phyloP scores from a whole-genome alignment of 768 basidiomycete genomes.

The Suillus discolor region DNA sequence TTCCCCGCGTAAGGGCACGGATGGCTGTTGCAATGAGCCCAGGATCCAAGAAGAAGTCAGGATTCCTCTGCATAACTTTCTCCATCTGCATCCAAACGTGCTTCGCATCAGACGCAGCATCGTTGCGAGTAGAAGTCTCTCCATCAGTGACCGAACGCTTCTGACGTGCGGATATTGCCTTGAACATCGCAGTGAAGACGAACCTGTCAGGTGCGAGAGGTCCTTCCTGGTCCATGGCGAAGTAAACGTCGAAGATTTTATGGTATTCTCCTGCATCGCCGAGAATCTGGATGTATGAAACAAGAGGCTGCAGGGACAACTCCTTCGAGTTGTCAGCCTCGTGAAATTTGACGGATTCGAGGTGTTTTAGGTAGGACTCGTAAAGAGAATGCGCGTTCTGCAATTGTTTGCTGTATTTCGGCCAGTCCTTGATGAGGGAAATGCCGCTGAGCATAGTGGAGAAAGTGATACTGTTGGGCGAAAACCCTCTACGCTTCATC shows the following conservation, averaged over 20 bases:
- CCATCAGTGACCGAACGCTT: conserved; percentile 16
- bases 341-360: conserved; percentile 48
- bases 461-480: conserved; percentile 68
- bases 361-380: conserved; percentile 53
- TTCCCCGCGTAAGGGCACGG: conserved; percentile 56
- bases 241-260: conserved; percentile 76
- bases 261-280: conserved; percentile 61
- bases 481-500: conserved; percentile 87
- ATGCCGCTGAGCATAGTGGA: conserved; percentile 70
- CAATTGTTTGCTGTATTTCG: conserved; percentile 58
- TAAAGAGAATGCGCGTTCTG: conserved; percentile 62
- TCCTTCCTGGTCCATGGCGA: conserved; percentile 64
- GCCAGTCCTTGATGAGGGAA: conserved; percentile 64
- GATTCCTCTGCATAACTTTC: conserved; percentile 49
- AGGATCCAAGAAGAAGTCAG: conserved; percentile 54
- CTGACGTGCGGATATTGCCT: conserved; percentile 38
- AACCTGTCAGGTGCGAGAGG: conserved; percentile 60
- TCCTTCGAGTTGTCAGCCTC: conserved; percentile 52
- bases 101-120: conserved; percentile 61
- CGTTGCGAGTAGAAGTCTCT: conserved; percentile 38
- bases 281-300: conserved; percentile 67
- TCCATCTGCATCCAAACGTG: conserved; percentile 70
- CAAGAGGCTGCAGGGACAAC: conserved; percentile 47
- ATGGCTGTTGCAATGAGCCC: conserved; percentile 55
- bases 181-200: conserved; percentile 69